These are phyloP conservation scores for Aspergillus affinis DNA, from an alignment of 495 filamentous ascomycete species.

Conservation along the genomic window DNA sequence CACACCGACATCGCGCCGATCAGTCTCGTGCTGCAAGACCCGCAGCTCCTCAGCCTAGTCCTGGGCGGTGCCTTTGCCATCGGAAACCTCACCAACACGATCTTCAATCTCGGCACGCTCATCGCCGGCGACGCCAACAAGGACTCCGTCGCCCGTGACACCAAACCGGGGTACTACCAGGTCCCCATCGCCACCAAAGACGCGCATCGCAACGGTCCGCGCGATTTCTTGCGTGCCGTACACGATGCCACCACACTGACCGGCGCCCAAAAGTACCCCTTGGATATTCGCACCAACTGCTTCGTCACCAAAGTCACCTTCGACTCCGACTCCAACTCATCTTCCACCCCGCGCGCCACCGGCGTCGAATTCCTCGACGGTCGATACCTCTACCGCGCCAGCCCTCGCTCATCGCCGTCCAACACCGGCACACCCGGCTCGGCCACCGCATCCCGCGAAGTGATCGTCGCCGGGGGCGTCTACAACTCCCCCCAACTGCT, in stretches of 20 bases:
- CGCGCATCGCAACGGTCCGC: conserved; percentile 47
- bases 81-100: conserved; percentile 39
- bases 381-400: conserved; percentile 58
- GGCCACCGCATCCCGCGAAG: conserved; percentile 52
- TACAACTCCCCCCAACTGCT: conserved; percentile 65
- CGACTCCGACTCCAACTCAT: conserved; percentile 29
- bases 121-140: conserved; percentile 55
- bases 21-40: conserved; percentile 48
- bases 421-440: conserved; percentile 41
- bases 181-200: conserved; percentile 51
- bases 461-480: conserved; percentile 59
- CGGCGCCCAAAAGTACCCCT: conserved; percentile 54
- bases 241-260: conserved; percentile 49
- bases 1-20: conserved; percentile 47
- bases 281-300: conserved; percentile 59
- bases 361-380: conserved; percentile 66
- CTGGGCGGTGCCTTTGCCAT: conserved; percentile 52
- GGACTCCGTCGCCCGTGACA: conserved; percentile 37
- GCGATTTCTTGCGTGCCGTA: conserved; percentile 54
- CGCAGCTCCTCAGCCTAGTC: conserved; percentile 50
- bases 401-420: conserved; percentile 36
- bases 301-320: conserved; percentile 62
- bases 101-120: conserved; percentile 42
- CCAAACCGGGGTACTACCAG: conserved; percentile 48
- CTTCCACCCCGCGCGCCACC: conserved; percentile 49